Conservation (phyloP, 1,139 yeast species). For the Kurtzmaniella quercitrusa region DNA sequence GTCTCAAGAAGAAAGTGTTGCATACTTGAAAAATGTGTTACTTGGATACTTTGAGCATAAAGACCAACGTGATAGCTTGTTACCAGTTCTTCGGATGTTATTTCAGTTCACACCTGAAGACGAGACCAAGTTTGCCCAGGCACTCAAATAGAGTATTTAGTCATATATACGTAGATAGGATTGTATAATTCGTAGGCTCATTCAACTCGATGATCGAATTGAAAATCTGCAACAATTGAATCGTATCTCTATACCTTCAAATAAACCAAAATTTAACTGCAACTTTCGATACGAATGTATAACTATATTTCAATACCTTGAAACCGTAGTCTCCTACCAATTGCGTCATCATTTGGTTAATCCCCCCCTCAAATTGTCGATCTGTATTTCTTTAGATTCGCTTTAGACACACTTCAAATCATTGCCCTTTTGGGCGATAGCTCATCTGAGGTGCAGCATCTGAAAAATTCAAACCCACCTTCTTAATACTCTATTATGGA, state of each 20-base stretch:
- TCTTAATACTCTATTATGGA: constrained; percentile 16
- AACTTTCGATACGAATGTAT: too few relatives aligned
- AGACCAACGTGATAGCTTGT: constrained; percentile 79
- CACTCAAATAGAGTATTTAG: constrained; percentile 41
- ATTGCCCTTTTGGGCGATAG: background rate
- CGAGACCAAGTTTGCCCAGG: constrained; percentile 61
- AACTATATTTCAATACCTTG: too few relatives aligned
- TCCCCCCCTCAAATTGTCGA: too few relatives aligned
- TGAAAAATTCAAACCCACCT: background rate
- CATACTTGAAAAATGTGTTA: constrained; percentile 82
- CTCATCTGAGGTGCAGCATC: background rate
- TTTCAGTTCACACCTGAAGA: constrained; percentile 67
- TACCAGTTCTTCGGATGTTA: constrained; percentile 80
- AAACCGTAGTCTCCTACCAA: too few relatives aligned
- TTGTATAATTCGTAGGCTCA: too few relatives aligned
- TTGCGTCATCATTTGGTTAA: too few relatives aligned
- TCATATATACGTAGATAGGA: too few relatives aligned
- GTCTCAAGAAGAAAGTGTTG: constrained; percentile 35
- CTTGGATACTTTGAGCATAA: constrained; percentile 86
- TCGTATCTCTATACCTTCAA: too few relatives aligned
- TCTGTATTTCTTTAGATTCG: too few relatives aligned
- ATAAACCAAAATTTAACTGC: too few relatives aligned
- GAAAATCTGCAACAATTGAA: too few relatives aligned
- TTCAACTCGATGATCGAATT: too few relatives aligned
- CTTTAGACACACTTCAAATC: background rate